Conservation (phyloP, 768 basidiomycete species). For the Suillus luteus region DNA sequence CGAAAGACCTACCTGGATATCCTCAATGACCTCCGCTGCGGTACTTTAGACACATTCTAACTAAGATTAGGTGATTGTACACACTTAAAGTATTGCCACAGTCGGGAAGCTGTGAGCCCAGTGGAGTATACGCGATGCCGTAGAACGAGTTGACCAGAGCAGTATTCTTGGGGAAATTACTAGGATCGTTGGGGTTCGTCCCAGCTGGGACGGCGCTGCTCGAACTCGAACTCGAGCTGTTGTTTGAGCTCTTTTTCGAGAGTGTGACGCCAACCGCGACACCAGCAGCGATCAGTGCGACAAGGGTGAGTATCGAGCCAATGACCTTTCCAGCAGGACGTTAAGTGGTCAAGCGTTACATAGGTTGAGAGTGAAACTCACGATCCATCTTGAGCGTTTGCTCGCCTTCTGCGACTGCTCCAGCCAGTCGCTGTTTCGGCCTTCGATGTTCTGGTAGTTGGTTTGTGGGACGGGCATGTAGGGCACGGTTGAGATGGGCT, state of each 20-base stretch:
- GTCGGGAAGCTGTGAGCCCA: slow-evolving; percentile 66
- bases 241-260: slow-evolving; percentile 47
- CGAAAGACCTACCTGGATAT: slow-evolving; percentile 60
- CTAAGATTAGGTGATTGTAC: slow-evolving; percentile 22
- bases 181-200: slow-evolving; percentile 68
- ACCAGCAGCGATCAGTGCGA: slow-evolving; percentile 56
- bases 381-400: slow-evolving; percentile 57
- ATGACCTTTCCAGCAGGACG: slow-evolving; percentile 45
- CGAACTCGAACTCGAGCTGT: slow-evolving; percentile 27
- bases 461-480: slow-evolving; percentile 17
- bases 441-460: slow-evolving; percentile 37
- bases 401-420: slow-evolving; percentile 36
- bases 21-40: slow-evolving; percentile 59
- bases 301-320: slow-evolving; percentile 47
- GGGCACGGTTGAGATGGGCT: slow-evolving; percentile 24
- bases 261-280: slow-evolving; percentile 68
- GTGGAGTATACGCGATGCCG: slow-evolving; percentile 86
- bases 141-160: slow-evolving; percentile 76
- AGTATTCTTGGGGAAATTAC: slow-evolving; percentile 69
- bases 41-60: background rate
- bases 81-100: slow-evolving; percentile 56
- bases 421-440: slow-evolving; percentile 42
- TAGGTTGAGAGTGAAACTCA: slow-evolving; percentile 35
- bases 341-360: slow-evolving; percentile 3
- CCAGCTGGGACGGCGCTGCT: slow-evolving; percentile 22